A percentile compares a stretch with the other conserved stretches of the same genome.
Conservation (phyloP, 495 filamentous ascomycete genomes). For the Penicillium macrosclerotiorum region DNA sequence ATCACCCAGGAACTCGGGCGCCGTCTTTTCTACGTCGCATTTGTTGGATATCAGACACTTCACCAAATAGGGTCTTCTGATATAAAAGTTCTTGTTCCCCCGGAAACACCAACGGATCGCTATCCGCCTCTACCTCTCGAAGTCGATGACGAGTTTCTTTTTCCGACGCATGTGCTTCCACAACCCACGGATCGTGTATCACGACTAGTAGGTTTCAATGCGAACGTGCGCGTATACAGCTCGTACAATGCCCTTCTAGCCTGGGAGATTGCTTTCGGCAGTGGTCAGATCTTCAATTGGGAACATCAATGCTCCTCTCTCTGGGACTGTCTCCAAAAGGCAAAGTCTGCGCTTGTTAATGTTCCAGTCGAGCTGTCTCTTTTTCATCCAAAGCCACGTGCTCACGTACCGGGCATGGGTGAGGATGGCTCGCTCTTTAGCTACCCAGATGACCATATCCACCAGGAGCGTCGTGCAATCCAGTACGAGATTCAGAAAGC, state of each 20-base stretch:
- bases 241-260: slow-evolving; percentile 67
- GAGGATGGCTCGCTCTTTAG: slow-evolving; percentile 24
- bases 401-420: slow-evolving; percentile 9
- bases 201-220: slow-evolving; percentile 70
- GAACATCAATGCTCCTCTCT: slow-evolving; percentile 64
- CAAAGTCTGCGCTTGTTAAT: slow-evolving; percentile 58
- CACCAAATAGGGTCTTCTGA: slow-evolving; percentile 68
- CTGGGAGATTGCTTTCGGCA: slow-evolving; percentile 72
- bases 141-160: slow-evolving; percentile 76
- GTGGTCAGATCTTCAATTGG: slow-evolving; percentile 68
- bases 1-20: slow-evolving; percentile 76
- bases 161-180: slow-evolving; percentile 54
- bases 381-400: slow-evolving; percentile 21
- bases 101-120: slow-evolving; percentile 66
- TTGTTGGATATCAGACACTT: slow-evolving; percentile 60
- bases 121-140: slow-evolving; percentile 80
- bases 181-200: slow-evolving; percentile 65
- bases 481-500: slow-evolving; percentile 84
- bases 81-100: slow-evolving; percentile 62
- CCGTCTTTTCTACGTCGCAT: slow-evolving; percentile 75
- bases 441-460: slow-evolving; percentile 24
- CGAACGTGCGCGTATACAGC: slow-evolving; percentile 67
- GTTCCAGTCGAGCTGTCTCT: slow-evolving; percentile 62
- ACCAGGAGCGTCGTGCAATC: slow-evolving; percentile 44
- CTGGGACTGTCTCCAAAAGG: slow-evolving; percentile 56